Evolutionary conservation across 2,329 filamentous ascomycete species (phyloP).

Genomic region (Ceratocystis papillata): DNA sequence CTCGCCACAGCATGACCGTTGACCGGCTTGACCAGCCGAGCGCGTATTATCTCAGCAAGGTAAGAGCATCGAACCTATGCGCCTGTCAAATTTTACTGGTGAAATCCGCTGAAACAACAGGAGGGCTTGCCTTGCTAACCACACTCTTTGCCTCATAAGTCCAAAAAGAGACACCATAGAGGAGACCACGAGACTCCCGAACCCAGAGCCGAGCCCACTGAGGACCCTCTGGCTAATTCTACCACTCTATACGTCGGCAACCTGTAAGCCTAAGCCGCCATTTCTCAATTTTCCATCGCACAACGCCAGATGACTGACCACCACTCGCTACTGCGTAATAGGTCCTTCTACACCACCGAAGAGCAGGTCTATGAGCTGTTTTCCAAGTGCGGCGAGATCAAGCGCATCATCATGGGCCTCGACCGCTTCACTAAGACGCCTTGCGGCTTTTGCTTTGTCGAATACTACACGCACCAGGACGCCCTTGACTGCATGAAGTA

Average conservation of each 20-base stretch:
- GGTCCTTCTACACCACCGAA: constrained; percentile 95
- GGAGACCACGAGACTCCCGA: constrained; percentile 48
- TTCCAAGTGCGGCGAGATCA: constrained; percentile 93
- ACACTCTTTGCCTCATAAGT: constrained; percentile 31
- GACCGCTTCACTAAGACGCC: constrained; percentile 96
- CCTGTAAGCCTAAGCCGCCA: constrained; percentile 43
- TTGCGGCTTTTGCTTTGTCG: constrained; percentile 98
- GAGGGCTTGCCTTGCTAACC: constrained; percentile 25
- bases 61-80: constrained; percentile 35
- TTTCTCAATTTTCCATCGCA: background rate
- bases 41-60: constrained; percentile 80
- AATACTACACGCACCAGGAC: constrained; percentile 97
- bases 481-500: constrained; percentile 98
- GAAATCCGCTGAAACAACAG: background rate
- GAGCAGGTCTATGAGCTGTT: constrained; percentile 98
- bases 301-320: constrained; percentile 13
- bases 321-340: constrained; percentile 31
- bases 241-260: constrained; percentile 98
- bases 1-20: constrained; percentile 59
- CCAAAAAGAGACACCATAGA: constrained; percentile 38
- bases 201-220: constrained; percentile 38
- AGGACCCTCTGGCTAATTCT: constrained; percentile 69
- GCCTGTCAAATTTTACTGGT: background rate
- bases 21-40: constrained; percentile 89
- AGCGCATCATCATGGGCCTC: constrained; percentile 93